Conservation (phyloP, 305 asterid species). For the Withania somnifera region DNA sequence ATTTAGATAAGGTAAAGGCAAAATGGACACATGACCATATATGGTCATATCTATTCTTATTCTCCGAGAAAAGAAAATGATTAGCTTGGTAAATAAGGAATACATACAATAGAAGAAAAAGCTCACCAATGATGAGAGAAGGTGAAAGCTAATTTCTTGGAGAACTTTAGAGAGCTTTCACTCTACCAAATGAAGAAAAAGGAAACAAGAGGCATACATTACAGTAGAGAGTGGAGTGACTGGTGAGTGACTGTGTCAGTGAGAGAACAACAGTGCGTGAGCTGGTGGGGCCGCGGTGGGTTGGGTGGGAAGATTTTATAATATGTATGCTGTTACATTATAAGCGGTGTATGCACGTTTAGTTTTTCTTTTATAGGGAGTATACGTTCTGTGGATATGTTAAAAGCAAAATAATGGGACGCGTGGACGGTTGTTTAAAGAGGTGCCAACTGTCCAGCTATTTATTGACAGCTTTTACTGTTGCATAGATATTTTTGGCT, state of each 20-base stretch:
- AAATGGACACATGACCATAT: too few species aligned
- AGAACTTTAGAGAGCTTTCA: background rate
- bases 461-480: background rate
- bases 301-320: background rate
- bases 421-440: background rate
- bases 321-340: background rate
- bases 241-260: constrained; percentile 1
- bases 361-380: background rate
- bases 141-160: too few species aligned
- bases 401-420: background rate
- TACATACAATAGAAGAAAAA: background rate
- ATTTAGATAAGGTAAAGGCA: background rate
- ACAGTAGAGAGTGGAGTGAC: background rate
- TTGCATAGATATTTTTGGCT: background rate
- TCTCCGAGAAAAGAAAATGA: background rate
- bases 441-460: background rate
- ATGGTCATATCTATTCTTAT: background rate
- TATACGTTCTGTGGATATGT: background rate
- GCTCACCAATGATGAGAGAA: background rate
- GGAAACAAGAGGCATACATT: background rate
- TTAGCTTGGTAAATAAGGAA: background rate
- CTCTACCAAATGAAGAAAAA: constrained; percentile 1
- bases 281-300: background rate
- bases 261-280: background rate
- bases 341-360: background rate